Evolutionary conservation across 768 basidiomycete genomes (phyloP), one percentile per base, ranked within the genome.

Genomic region (Boletellus ananiceps): DNA sequence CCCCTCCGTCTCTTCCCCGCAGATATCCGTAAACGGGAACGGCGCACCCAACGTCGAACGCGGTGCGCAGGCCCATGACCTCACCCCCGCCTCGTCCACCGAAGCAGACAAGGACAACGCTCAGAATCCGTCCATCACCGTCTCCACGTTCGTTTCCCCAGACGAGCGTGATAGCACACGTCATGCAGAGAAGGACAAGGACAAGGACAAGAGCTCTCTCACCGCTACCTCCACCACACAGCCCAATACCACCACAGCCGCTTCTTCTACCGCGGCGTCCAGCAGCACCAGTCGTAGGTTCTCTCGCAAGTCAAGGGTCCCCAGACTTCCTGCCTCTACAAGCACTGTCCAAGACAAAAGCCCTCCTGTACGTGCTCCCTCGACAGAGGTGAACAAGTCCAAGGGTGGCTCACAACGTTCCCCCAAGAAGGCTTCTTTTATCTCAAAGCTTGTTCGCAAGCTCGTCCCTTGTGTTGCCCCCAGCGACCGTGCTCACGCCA

Each of bases 401-500:
- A 61, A 56, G 54, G 50, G 45, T 59, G 61, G 66, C 66, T 69
- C 61, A 62, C 69, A 54, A 49, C 60, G 44, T 60, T 65, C 66
- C 46, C 50, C 61, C 62, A 56, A 68, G 55, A 76, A 76, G 69
- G 70, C 74, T 45, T 80, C 83, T 19, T 76, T 86, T 57, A 66
- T 85, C 50, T 75, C 79, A 44, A 80, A 74, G 62, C 69, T 88
- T 49, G 62, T 87, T 44, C 78, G 73, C 54, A 74, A 77, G 51
- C 74, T 88, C 46, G 74, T 87, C 43, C 86, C 86, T 31, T 88
- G 86, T 52, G 68, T 84, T 40, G 72, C 77, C n/a, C 72, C 80
- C 18, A 78, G 74, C 16, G 61, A 69, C 35, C 69, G 69, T 50
- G 57, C 74, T n/a, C 78, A 80, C 49, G 60, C 64, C 40, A 52